Conservation (phyloP, 108 stramenopile genomes). For the Nitzschia palea region DNA sequence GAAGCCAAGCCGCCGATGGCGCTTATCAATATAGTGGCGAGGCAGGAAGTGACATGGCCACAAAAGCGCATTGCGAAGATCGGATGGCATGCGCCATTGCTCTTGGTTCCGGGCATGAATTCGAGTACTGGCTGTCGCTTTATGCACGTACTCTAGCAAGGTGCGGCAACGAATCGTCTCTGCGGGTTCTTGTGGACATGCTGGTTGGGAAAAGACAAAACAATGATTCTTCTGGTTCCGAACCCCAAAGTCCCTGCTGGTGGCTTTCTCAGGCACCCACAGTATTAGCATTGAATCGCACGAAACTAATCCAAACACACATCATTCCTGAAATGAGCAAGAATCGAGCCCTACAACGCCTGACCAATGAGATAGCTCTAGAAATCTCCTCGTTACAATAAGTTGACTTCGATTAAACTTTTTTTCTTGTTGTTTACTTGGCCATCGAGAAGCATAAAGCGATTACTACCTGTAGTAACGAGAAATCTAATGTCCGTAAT, state of each 20-base stretch:
- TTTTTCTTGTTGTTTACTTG: too few species aligned
- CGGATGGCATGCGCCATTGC: conserved; percentile 83
- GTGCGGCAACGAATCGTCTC: conserved; percentile 44
- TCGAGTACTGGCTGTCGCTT: conserved; percentile 61
- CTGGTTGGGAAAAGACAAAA: conserved; percentile 30
- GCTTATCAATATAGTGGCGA: conserved; percentile 10
- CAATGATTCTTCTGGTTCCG: not conserved
- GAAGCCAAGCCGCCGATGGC: conserved; percentile 18
- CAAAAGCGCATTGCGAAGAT: conserved; percentile 86
- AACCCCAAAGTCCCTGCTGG: conserved; percentile 39
- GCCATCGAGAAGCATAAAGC: too few species aligned
- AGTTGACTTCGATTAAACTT: too few species aligned
- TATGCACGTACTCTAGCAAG: conserved; percentile 51
- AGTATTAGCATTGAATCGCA: conserved; percentile 52
- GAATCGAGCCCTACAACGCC: conserved; percentile 71
- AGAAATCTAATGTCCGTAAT: too few species aligned
- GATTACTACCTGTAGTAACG: too few species aligned
- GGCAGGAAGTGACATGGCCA: conserved; percentile 37
- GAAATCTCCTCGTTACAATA: conserved; percentile 48
- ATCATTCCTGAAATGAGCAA: conserved; percentile 84
- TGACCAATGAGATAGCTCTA: conserved; percentile 78
- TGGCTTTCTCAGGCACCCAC: conserved; percentile 54
- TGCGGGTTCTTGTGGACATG: conserved; percentile 72
- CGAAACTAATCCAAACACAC: conserved; percentile 41
- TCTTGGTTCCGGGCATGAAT: conserved; percentile 63